Evolutionary conservation across 805 yeast genomes (phyloP).

Genomic region (Myxozyma sirexii): DNA sequence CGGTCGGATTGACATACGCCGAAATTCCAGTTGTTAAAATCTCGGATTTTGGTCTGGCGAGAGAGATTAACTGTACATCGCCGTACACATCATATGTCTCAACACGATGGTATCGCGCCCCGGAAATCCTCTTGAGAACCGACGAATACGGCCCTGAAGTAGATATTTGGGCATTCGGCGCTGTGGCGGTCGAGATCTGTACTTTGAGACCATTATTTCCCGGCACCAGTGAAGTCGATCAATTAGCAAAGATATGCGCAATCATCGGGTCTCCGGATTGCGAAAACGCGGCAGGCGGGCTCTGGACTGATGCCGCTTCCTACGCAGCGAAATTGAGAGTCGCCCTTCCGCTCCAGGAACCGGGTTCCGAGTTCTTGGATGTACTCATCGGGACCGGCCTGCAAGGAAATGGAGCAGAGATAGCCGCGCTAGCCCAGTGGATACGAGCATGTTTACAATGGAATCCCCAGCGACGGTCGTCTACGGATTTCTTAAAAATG

Average conservation of each 20-base stretch:
- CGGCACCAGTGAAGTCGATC: constrained; percentile 78
- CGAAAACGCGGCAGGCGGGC: constrained; percentile 56
- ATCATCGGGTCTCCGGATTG: constrained; percentile 73
- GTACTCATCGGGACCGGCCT: neutral
- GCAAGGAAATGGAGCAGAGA: neutral
- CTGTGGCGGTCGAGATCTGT: constrained; percentile 84
- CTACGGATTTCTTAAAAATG: constrained; percentile 30
- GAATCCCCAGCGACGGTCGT: constrained; percentile 60
- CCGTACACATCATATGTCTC: constrained; percentile 87
- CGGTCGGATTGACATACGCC: constrained; percentile 46
- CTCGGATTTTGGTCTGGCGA: constrained; percentile 93
- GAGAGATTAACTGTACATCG: constrained; percentile 64
- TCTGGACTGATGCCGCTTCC: constrained; percentile 65
- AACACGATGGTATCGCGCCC: constrained; percentile 96
- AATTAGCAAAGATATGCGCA: constrained; percentile 66
- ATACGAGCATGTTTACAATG: constrained; percentile 59
- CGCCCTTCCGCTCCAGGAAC: constrained; percentile 49
- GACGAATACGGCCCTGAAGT: constrained; percentile 73
- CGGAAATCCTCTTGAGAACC: constrained; percentile 63
- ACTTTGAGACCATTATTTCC: constrained; percentile 80
- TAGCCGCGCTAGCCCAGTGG: constrained; percentile 12
- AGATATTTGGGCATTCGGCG: constrained; percentile 93
- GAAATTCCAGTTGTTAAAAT: constrained; percentile 69
- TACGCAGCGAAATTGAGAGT: constrained; percentile 61
- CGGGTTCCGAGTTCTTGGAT: constrained; percentile 7